A percentile compares a stretch with the other conserved stretches of the same genome.
phyloP scores from a whole-genome alignment of 208 protist genomes.

The Trypanosoma avium region DNA sequence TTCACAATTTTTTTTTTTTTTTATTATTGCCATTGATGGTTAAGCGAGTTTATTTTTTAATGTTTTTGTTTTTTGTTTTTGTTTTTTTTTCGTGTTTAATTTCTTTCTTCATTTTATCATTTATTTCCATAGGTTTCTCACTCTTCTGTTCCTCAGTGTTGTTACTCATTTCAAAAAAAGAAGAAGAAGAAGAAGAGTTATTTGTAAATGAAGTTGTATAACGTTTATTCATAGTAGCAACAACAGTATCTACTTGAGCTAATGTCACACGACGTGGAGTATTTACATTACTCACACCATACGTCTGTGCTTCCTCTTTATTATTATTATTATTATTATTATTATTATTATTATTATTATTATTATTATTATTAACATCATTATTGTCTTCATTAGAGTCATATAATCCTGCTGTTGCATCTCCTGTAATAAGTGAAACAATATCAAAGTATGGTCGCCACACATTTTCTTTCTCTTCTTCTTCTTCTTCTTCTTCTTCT shows the following conservation, averaged over 20 bases:
- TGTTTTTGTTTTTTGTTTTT: not conserved
- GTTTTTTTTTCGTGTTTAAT: not conserved
- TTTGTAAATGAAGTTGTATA: conserved; percentile 18
- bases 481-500: not conserved
- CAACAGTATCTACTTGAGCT: conserved; percentile 38
- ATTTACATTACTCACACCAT: too few species aligned
- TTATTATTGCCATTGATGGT: too few species aligned
- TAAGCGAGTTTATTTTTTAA: not conserved
- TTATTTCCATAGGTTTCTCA: too few species aligned
- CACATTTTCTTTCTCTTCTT: not conserved
- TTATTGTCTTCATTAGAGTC: conserved; percentile 17
- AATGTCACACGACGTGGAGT: conserved; percentile 46
- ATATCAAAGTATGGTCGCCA: conserved; percentile 35
- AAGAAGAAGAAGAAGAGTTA: too few species aligned
- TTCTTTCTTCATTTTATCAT: too few species aligned
- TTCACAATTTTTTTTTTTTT: too few species aligned
- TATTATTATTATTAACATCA: conserved; percentile 12
- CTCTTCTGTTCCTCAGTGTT: not conserved
- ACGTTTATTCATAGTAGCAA: conserved; percentile 36
- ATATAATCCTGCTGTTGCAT: not conserved
- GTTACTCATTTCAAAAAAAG: too few species aligned
- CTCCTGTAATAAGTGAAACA: conserved; percentile 49
- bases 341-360: conserved; percentile 4
- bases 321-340: conserved; percentile 20
- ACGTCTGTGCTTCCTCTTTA: too few species aligned